A percentile compares a stretch with the other conserved stretches of the same genome.
Conservation (phyloP, 2,329 filamentous ascomycete genomes). For the Claviceps maximensis region DNA sequence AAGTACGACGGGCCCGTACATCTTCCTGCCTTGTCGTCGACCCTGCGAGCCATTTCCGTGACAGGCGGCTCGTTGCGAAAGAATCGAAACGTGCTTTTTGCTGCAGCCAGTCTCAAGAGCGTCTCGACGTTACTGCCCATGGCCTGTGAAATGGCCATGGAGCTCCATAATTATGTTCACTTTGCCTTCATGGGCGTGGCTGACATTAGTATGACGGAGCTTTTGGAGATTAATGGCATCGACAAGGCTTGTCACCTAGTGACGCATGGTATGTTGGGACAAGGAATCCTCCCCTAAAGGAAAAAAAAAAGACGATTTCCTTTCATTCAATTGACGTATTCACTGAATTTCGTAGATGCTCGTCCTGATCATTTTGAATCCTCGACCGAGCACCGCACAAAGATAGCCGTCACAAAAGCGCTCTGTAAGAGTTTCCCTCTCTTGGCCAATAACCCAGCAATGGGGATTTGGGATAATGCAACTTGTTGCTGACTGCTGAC, state of each 20-base stretch:
- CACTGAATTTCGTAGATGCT: constrained; percentile 40
- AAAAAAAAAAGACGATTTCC: no score
- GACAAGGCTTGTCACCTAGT: constrained; percentile 53
- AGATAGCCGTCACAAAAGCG: constrained; percentile 48
- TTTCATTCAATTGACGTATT: background rate
- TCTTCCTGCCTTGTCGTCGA: constrained; percentile 50
- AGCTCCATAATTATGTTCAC: constrained; percentile 63
- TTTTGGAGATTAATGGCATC: constrained; percentile 71
- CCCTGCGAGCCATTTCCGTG: constrained; percentile 45
- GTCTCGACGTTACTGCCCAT: constrained; percentile 61
- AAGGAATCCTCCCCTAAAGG: no score
- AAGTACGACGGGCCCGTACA: constrained; percentile 55
- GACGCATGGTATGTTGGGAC: constrained; percentile 33
- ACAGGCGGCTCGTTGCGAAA: constrained; percentile 35
- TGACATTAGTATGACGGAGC: constrained; percentile 52
- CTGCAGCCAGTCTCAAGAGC: constrained; percentile 60
- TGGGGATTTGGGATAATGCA: background rate
- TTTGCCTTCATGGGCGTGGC: constrained; percentile 66
- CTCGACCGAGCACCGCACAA: constrained; percentile 59
- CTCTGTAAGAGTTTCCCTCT: constrained; percentile 37
- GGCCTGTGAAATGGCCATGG: constrained; percentile 71
- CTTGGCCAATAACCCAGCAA: background rate
- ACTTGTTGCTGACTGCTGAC: background rate
- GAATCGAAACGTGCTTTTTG: constrained; percentile 68
- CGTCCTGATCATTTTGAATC: constrained; percentile 58